A percentile compares a stretch with the other conserved stretches of the same genome.
Evolutionary conservation across 148 eudicot genomes (phyloP).

Genomic region (Vaccinium vitisidaea): DNA sequence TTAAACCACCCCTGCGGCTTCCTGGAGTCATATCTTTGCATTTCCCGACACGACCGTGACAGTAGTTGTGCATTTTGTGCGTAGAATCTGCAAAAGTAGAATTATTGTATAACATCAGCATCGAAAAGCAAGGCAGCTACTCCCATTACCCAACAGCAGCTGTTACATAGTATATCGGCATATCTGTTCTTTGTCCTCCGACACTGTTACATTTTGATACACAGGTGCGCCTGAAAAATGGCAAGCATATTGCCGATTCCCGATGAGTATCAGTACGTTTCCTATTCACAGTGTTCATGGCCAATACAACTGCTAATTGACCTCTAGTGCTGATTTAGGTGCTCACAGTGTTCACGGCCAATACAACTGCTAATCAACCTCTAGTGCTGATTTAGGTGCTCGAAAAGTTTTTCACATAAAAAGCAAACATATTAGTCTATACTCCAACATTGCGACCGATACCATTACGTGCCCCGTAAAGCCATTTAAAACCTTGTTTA

Average conservation of each 20-base stretch:
- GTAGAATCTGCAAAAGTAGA: neutral
- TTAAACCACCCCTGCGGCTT: no score
- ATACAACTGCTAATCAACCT: neutral
- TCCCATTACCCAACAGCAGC: neutral
- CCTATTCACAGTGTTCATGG: neutral
- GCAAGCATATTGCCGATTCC: neutral
- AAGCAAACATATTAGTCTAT: neutral
- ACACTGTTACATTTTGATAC: neutral
- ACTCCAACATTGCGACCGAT: neutral
- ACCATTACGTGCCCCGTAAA: neutral
- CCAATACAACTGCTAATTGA: neutral
- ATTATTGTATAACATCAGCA: neutral
- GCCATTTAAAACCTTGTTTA: neutral
- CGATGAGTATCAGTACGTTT: neutral
- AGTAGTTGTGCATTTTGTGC: neutral
- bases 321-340: neutral
- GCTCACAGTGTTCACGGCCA: neutral
- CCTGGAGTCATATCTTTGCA: neutral
- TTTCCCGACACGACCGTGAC: constrained; percentile 4
- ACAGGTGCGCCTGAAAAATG: neutral
- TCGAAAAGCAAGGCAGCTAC: neutral
- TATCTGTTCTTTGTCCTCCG: neutral
- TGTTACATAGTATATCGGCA: neutral
- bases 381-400: neutral
- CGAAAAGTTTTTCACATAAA: neutral